These are phyloP conservation scores for Sesbania bispinosa DNA, from an alignment of 306 rosid genomes.

Conservation along the genomic window DNA sequence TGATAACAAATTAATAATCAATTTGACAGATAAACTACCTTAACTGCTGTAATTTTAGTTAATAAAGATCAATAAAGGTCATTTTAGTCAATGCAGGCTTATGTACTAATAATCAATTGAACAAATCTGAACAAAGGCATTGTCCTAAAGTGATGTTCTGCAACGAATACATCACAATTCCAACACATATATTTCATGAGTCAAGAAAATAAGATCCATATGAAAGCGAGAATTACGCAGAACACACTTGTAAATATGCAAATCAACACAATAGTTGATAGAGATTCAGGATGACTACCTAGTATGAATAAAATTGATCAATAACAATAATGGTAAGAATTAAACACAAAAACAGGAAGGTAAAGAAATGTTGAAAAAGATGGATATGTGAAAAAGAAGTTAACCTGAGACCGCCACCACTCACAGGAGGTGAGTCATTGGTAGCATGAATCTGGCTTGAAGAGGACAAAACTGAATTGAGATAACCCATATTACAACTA, in stretches of 20 bases:
- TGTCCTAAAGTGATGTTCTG: background rate
- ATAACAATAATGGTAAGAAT: background rate
- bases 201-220: background rate
- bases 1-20: too few relatives aligned
- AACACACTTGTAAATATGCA: background rate
- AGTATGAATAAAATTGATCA: background rate
- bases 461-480: slow-evolving; percentile 71
- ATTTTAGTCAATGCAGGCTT: too few relatives aligned
- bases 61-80: too few relatives aligned
- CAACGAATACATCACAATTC: background rate
- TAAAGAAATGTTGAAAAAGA: too few relatives aligned
- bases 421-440: slow-evolving; percentile 70
- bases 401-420: slow-evolving; percentile 93
- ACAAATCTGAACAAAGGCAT: background rate
- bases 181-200: background rate
- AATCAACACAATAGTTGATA: background rate
- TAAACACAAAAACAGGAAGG: background rate
- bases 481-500: slow-evolving; percentile 69
- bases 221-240: background rate
- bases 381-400: background rate
- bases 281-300: background rate
- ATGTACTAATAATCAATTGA: too few relatives aligned
- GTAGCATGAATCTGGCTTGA: slow-evolving; percentile 64
- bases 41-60: too few relatives aligned
- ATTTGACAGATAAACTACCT: background rate